Evolutionary conservation across 345 rosid genomes (phyloP).

Genomic region (Salix udensis): DNA sequence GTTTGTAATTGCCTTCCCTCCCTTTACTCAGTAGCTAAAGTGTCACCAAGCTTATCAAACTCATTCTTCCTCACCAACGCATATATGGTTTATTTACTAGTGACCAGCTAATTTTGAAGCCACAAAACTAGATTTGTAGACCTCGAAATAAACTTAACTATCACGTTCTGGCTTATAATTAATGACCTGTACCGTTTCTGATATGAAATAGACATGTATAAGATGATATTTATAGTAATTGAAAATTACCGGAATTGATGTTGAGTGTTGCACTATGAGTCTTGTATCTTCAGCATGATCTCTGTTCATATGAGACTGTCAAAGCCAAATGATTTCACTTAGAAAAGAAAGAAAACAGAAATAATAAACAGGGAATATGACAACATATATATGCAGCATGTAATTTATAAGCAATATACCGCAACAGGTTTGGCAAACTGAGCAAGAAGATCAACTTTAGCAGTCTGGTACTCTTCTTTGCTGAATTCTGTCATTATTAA

Average conservation of each 20-base stretch:
- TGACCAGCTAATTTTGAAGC: neutral
- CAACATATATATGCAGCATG: neutral
- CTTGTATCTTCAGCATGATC: constrained; percentile 89
- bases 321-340: constrained; percentile 8
- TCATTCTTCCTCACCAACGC: neutral
- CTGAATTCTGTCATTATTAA: constrained; percentile 52
- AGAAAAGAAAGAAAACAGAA: constrained; percentile 6
- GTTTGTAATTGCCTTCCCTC: neutral
- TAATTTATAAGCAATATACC: constrained; percentile 38
- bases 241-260: constrained; percentile 66
- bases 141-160: neutral
- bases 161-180: neutral
- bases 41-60: too few relatives aligned
- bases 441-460: constrained; percentile 83
- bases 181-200: neutral
- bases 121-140: neutral
- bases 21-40: too few relatives aligned
- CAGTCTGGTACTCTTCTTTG: constrained; percentile 59
- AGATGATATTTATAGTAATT: neutral
- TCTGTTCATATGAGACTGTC: constrained; percentile 85
- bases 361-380: neutral
- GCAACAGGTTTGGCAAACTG: constrained; percentile 80
- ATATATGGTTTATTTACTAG: neutral
- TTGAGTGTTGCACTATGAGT: constrained; percentile 66
- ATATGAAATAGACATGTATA: constrained; percentile 1